phyloP scores from a whole-genome alignment of 805 yeast species.

The Starmerella apicola region DNA sequence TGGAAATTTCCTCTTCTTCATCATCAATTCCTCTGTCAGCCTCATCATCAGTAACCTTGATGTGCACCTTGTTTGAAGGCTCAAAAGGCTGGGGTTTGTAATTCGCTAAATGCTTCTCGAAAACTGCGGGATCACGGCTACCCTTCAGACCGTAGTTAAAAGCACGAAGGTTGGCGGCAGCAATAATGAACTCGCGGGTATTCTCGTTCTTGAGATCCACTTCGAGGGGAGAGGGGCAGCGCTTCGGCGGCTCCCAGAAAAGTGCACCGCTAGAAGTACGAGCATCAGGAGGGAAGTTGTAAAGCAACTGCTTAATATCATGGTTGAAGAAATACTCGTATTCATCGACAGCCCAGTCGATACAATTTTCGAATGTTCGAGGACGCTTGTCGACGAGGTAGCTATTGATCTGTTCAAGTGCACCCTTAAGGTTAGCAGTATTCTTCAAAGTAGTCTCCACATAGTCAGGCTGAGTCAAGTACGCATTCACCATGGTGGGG shows the following conservation, averaged over 20 bases:
- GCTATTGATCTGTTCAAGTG: slow-evolving; percentile 60
- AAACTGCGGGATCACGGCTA: slow-evolving; percentile 38
- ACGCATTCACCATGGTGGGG: slow-evolving; percentile 88
- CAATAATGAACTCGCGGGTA: slow-evolving; percentile 72
- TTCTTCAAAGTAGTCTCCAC: slow-evolving; percentile 86
- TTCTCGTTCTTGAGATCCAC: slow-evolving; percentile 62
- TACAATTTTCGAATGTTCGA: slow-evolving; percentile 80
- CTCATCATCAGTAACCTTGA: slow-evolving; percentile 85
- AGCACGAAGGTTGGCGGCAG: slow-evolving; percentile 86
- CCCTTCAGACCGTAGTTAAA: slow-evolving; percentile 82
- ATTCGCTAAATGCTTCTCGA: slow-evolving; percentile 38
- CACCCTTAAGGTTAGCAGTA: slow-evolving; percentile 80
- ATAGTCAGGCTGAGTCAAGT: slow-evolving; percentile 81
- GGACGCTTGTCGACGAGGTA: slow-evolving; percentile 73
- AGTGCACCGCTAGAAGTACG: slow-evolving; percentile 80
- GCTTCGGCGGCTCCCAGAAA: slow-evolving; percentile 96
- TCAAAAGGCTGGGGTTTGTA: slow-evolving; percentile 49
- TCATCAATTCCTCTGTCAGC: slow-evolving; percentile 42
- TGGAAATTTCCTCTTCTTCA: slow-evolving; percentile 17
- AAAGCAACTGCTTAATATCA: slow-evolving; percentile 80
- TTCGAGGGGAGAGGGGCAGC: slow-evolving; percentile 79
- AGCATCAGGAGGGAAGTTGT: slow-evolving; percentile 91
- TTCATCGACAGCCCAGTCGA: slow-evolving; percentile 85
- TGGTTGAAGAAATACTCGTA: slow-evolving; percentile 75
- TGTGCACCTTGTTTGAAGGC: slow-evolving; percentile 64